These are phyloP conservation scores for Pseudopithomyces maydicus DNA, from an alignment of 2,329 filamentous ascomycete genomes.

Conservation along the genomic window DNA sequence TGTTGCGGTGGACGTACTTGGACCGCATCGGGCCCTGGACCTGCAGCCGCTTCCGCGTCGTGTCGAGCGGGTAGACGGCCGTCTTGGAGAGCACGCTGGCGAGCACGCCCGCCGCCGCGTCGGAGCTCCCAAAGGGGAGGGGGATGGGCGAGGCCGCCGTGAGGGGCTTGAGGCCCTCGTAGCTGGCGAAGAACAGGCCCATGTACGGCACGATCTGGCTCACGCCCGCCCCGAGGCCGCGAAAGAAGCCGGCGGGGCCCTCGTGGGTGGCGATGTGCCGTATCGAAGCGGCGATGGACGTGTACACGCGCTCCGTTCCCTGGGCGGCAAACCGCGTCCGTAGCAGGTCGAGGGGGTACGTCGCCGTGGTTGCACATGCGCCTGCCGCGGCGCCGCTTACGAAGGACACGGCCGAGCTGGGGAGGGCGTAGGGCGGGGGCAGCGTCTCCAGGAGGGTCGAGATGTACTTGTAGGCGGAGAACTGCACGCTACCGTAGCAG, in stretches of 20 bases:
- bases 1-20: slow-evolving; percentile 82
- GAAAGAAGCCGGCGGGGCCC: slow-evolving; percentile 81
- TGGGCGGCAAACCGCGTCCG: slow-evolving; percentile 97
- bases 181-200: slow-evolving; percentile 92
- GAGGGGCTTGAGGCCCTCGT: slow-evolving; percentile 70
- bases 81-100: slow-evolving; percentile 87
- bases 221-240: slow-evolving; percentile 79
- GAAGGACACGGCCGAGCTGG: slow-evolving; percentile 76
- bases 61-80: slow-evolving; percentile 87
- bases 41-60: slow-evolving; percentile 90
- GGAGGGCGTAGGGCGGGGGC: slow-evolving; percentile 55
- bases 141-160: slow-evolving; percentile 57
- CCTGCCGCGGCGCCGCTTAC: slow-evolving; percentile 82
- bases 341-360: slow-evolving; percentile 92
- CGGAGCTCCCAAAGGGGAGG: slow-evolving; percentile 73
- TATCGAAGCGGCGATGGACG: slow-evolving; percentile 70
- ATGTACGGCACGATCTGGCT: slow-evolving; percentile 94
- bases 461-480: slow-evolving; percentile 80
- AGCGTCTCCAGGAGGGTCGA: slow-evolving; percentile 69
- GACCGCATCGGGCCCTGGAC: slow-evolving; percentile 87
- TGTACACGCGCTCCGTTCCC: slow-evolving; percentile 79
- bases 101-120: slow-evolving; percentile 80
- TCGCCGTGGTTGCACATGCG: slow-evolving; percentile 77
- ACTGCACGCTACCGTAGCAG: slow-evolving; percentile 86
- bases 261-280: slow-evolving; percentile 76